phyloP scores from a whole-genome alignment of 2,329 filamentous ascomycete species.

The Calonectria ilicicola region DNA sequence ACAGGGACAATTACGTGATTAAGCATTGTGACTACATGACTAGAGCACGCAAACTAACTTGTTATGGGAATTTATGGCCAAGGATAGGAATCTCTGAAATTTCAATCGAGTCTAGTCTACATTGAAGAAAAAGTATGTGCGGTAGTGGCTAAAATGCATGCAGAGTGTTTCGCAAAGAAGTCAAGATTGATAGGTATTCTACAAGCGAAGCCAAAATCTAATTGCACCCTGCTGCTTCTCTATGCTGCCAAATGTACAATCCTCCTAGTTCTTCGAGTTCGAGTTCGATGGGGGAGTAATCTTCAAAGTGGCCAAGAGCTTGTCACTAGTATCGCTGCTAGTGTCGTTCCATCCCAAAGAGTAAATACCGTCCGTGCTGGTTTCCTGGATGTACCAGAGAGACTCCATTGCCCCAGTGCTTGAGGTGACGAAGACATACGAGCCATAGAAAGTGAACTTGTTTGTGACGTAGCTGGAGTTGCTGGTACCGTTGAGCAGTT shows the following conservation, averaged over 20 bases:
- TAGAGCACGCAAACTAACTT: too few species aligned
- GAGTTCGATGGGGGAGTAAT: conserved; percentile 20
- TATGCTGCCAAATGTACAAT: background rate
- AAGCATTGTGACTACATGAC: too few species aligned
- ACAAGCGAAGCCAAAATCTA: background rate
- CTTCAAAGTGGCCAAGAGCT: conserved; percentile 22
- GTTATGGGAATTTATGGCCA: too few species aligned
- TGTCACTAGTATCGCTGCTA: background rate
- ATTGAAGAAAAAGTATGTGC: background rate
- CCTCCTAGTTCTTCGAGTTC: background rate
- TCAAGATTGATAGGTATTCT: background rate
- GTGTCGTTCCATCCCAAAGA: conserved; percentile 21
- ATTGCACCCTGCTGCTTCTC: background rate
- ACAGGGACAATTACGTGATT: too few species aligned
- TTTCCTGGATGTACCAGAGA: conserved; percentile 17
- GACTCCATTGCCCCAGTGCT: conserved; percentile 15
- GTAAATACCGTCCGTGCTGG: conserved; percentile 18
- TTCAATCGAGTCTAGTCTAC: background rate
- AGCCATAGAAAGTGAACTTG: conserved; percentile 20
- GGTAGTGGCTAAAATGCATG: background rate
- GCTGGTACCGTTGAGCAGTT: conserved; percentile 7
- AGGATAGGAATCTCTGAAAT: background rate
- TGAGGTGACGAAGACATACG: conserved; percentile 14
- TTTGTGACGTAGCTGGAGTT: background rate
- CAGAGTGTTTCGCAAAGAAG: background rate